phyloP scores from a whole-genome alignment of 768 basidiomycete genomes.

The Hortiboletus flavorubellus region DNA sequence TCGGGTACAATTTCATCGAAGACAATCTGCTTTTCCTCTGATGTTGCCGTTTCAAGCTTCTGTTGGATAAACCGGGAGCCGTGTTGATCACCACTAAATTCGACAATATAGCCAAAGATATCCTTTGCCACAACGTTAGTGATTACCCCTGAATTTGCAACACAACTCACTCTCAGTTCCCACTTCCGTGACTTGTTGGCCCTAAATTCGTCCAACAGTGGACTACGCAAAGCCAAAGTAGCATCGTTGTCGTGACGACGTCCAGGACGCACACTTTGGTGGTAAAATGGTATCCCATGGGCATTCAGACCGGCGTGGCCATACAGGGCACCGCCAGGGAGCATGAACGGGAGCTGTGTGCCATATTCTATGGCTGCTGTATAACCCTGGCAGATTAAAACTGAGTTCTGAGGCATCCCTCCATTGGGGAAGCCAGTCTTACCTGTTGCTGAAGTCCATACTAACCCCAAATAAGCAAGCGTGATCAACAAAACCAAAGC shows the following conservation, averaged over 20 bases:
- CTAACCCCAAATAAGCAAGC: conserved; percentile 23
- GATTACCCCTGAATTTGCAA: background rate
- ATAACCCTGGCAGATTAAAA: conserved; percentile 36
- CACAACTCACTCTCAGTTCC: conserved; percentile 65
- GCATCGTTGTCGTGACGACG: conserved; percentile 45
- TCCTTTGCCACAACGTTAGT: conserved; percentile 50
- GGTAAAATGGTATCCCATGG: conserved; percentile 35
- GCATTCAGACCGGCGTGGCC: conserved; percentile 35
- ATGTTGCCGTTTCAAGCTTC: conserved; percentile 71
- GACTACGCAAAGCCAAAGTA: conserved; percentile 52
- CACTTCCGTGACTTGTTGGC: conserved; percentile 75
- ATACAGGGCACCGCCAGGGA: conserved; percentile 45
- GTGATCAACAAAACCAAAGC: conserved; percentile 1
- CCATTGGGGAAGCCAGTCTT: conserved; percentile 18
- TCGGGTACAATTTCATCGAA: conserved; percentile 87
- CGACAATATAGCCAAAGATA: conserved; percentile 78
- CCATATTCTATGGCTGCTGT: conserved; percentile 46
- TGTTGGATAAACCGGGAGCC: conserved; percentile 98
- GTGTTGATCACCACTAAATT: conserved; percentile 93
- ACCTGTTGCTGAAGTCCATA: conserved; percentile 49
- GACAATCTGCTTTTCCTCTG: conserved; percentile 73
- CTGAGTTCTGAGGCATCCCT: background rate
- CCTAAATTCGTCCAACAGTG: conserved; percentile 81
- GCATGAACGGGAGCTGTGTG: conserved; percentile 42
- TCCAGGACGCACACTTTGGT: conserved; percentile 40